Evolutionary conservation across 371 early-diverging fungal genomes (phyloP), one percentile per base, ranked within the genome.

Genomic region (Rhizopus sp.): DNA sequence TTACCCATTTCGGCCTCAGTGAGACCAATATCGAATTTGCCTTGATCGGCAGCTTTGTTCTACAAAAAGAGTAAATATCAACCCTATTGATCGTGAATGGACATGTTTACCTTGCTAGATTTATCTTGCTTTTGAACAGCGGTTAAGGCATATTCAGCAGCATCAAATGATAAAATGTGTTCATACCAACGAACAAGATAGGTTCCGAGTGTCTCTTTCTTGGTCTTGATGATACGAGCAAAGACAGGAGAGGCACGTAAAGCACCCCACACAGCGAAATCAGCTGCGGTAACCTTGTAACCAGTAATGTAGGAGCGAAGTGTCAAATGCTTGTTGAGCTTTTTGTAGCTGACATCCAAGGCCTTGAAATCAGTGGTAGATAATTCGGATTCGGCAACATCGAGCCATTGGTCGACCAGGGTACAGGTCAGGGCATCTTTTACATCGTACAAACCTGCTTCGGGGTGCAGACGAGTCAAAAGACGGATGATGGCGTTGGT

Each of bases 1-100:
- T 88, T 79, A 56, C 96, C 96, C 76, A 85, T 70, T 69, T 87
- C 85, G 38, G 93, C 90, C 53, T 78, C 90, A 54, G 87, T 80
- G 55, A 99, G 77, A 53, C 86, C 92, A 75, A 99, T 90, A 32
- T 96, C 97, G 54, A 98, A 96, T 57, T 87, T 90, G 37, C 96
- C 98, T 80, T 97, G 96, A 70, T 97, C 97, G 50, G 76, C 55
- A 30, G 57, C 59, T 71, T 85, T 81, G 31, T 13, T 44, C 13
- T 9, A 15, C 15, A 33, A 12, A 30, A 3, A 38, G n/a, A 37
- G 6, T 32, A 51, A 50, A 30, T 34, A 40, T 4, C 40, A 13
- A n/a, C 8, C 35, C 13, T 23, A 3, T 39, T 37, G 12, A 12
- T 13, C 35, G 7, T 47, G 10, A 23, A 8, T 29, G 4, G 6